Conservation (phyloP, 2,329 filamentous ascomycete genomes). For the Podosphaera aphanis region DNA sequence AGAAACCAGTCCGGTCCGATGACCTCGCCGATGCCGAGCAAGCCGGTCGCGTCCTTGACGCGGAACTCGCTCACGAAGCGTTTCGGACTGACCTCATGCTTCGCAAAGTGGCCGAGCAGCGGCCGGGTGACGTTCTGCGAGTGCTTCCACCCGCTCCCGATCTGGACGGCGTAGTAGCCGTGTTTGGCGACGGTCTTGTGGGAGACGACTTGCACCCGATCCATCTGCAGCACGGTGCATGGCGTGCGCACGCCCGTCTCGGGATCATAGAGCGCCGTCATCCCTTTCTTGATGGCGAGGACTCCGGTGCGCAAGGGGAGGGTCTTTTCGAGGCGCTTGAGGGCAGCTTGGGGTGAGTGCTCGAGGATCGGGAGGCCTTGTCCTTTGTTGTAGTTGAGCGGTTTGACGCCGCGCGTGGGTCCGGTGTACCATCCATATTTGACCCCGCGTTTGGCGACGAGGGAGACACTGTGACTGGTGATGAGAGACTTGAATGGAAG, state of each 20-base stretch:
- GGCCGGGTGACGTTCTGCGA: conserved; percentile 59
- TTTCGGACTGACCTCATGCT: conserved; percentile 64
- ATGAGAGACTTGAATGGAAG: not conserved
- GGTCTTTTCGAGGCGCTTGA: conserved; percentile 32
- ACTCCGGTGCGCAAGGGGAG: conserved; percentile 53
- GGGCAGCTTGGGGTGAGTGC: conserved; percentile 34
- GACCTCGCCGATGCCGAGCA: conserved; percentile 51
- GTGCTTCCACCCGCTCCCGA: conserved; percentile 56
- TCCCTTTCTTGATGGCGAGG: conserved; percentile 78
- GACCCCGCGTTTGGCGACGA: conserved; percentile 15
- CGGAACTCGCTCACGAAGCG: conserved; percentile 65
- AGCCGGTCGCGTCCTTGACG: conserved; percentile 47
- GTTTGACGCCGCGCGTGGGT: conserved; percentile 24
- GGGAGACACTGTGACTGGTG: not conserved
- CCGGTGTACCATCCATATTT: conserved; percentile 34
- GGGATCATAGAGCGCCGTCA: conserved; percentile 70
- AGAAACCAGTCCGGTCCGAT: conserved; percentile 80
- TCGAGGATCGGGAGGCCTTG: conserved; percentile 32
- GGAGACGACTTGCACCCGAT: conserved; percentile 70
- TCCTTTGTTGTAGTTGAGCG: conserved; percentile 31
- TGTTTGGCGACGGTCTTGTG: conserved; percentile 61
- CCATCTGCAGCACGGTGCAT: conserved; percentile 83
- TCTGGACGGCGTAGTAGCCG: conserved; percentile 85
- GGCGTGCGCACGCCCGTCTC: conserved; percentile 54
- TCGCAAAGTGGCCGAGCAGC: conserved; percentile 69